phyloP scores from a whole-genome alignment of 2,329 filamentous ascomycete species.

The Paecilomyces niveus region DNA sequence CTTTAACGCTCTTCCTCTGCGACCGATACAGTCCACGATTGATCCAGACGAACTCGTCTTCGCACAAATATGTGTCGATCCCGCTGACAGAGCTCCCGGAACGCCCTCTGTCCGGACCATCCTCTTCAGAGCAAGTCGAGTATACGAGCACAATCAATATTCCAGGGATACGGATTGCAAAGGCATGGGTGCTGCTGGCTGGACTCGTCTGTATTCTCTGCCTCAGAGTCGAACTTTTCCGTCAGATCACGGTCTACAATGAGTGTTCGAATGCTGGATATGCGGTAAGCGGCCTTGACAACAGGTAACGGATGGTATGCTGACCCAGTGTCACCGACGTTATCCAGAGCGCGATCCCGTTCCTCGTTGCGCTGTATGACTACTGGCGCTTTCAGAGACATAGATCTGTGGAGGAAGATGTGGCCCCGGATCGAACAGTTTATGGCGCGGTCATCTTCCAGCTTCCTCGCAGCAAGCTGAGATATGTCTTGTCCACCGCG shows the following conservation, averaged over 20 bases:
- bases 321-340: not conserved
- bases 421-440: slow-evolving; percentile 9
- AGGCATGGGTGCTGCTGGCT: slow-evolving; percentile 17
- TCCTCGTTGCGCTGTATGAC: slow-evolving; percentile 36
- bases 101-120: not conserved
- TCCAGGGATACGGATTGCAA: slow-evolving; percentile 5
- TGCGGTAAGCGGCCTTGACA: slow-evolving; percentile 20
- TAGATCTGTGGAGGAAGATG: slow-evolving; percentile 13
- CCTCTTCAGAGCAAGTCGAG: not conserved
- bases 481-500: slow-evolving; percentile 31
- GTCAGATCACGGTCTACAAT: slow-evolving; percentile 31
- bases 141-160: not conserved
- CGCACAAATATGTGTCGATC: slow-evolving; percentile 19
- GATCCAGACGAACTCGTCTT: slow-evolving; percentile 13
- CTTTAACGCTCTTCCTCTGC: slow-evolving; percentile 28
- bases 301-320: not conserved
- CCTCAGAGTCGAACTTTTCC: slow-evolving; percentile 33
- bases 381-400: slow-evolving; percentile 25
- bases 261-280: slow-evolving; percentile 36
- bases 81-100: slow-evolving; percentile 18
- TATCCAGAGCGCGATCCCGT: slow-evolving; percentile 30
- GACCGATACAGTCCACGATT: slow-evolving; percentile 25
- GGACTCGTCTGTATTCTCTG: slow-evolving; percentile 17
- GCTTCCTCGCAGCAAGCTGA: slow-evolving; percentile 25
- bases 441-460: slow-evolving; percentile 23